phyloP scores from a whole-genome alignment of 2,329 filamentous ascomycete genomes.

The Neopestalotiopsis sp. region DNA sequence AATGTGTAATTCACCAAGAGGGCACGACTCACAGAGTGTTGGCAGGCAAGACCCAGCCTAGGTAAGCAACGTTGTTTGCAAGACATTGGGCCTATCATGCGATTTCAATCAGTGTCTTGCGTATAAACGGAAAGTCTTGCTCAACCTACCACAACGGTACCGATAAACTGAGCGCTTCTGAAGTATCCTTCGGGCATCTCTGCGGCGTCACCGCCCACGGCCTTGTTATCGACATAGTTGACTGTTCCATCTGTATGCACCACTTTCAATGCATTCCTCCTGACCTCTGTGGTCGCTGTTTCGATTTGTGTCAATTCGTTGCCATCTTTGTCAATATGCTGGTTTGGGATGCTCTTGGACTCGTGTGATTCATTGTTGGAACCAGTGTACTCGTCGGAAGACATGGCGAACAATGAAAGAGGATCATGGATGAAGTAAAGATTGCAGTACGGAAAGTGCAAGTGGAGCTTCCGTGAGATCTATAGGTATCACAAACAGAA shows the following conservation, averaged over 20 bases:
- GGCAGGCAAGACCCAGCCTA: constrained; percentile 42
- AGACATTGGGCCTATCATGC: constrained; percentile 36
- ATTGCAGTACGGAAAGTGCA: neutral
- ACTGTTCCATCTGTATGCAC: constrained; percentile 46
- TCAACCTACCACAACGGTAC: constrained; percentile 41
- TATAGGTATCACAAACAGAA: neutral
- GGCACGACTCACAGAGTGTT: constrained; percentile 37
- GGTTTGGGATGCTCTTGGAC: neutral
- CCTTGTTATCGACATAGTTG: constrained; percentile 47
- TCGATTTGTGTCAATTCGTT: constrained; percentile 24
- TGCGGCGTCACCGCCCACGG: constrained; percentile 46
- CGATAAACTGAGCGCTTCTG: constrained; percentile 44
- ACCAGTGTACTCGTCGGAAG: neutral
- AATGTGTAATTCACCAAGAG: neutral
- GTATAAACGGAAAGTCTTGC: neutral
- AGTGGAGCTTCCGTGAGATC: neutral
- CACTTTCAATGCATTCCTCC: constrained; percentile 1
- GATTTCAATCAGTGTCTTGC: neutral
- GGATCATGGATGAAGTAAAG: neutral
- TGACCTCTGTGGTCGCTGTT: neutral
- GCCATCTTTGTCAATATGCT: neutral
- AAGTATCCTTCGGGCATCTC: constrained; percentile 49
- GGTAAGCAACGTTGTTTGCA: constrained; percentile 40
- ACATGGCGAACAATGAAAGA: neutral
- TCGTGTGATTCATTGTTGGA: neutral